Conservation (phyloP, 163 green algal genomes). For the Volvox carteri region DNA sequence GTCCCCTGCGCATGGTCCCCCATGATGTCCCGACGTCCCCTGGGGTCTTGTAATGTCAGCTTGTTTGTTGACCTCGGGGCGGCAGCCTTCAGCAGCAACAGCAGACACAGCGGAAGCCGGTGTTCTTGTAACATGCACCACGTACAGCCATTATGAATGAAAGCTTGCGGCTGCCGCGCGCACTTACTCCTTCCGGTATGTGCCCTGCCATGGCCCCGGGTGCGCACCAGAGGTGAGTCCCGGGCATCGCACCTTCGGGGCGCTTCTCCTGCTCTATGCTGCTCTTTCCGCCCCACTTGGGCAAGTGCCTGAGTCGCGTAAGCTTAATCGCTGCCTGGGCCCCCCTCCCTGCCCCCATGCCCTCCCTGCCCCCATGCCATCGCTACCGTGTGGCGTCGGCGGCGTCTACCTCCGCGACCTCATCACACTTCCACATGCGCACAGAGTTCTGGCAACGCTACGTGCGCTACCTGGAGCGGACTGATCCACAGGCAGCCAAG, state of each 20-base stretch:
- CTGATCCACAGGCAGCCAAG: conserved; percentile 58
- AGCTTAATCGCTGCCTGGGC: not conserved
- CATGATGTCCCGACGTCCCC: not conserved
- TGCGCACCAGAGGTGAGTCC: not conserved
- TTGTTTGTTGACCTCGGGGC: not conserved
- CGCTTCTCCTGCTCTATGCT: not conserved
- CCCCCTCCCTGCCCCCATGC: not conserved
- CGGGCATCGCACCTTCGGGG: conserved; percentile 5
- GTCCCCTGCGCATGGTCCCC: not conserved
- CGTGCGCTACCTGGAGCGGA: conserved; percentile 72
- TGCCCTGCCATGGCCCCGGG: not conserved
- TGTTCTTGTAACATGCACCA: not conserved
- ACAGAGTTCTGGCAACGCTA: conserved; percentile 91
- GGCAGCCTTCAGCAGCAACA: not conserved
- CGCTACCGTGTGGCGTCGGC: not conserved
- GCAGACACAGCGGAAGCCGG: not conserved
- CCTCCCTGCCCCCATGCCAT: not conserved
- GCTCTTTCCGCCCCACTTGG: not conserved
- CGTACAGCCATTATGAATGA: not conserved
- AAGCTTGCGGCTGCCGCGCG: not conserved
- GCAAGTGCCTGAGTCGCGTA: no score
- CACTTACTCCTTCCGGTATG: not conserved
- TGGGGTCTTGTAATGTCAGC: not conserved
- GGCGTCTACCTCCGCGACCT: not conserved
- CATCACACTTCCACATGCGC: not conserved